These are phyloP conservation scores for Botrytis pseudocinerea DNA, from an alignment of 2,329 filamentous ascomycete genomes.

Conservation along the genomic window DNA sequence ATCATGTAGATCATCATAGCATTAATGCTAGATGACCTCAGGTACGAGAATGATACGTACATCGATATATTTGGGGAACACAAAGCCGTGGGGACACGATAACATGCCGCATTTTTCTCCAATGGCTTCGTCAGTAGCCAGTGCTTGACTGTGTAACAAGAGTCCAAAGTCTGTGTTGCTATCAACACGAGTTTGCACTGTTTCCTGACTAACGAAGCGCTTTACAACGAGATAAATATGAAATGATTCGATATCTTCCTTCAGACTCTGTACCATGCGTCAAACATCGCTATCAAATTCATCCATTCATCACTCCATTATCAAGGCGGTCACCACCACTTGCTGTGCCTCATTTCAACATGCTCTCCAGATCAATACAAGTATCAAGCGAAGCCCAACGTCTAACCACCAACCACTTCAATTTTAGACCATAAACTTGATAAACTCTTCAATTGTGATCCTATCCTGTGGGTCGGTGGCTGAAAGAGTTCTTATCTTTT, in stretches of 20 bases:
- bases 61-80: not conserved
- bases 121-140: not conserved
- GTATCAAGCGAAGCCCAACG: not conserved
- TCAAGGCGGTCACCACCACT: not conserved
- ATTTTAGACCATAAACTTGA: not conserved
- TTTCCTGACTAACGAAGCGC: not conserved
- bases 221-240: not conserved
- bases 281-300: not conserved
- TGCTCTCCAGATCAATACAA: not conserved
- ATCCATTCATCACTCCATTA: not conserved
- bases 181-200: not conserved
- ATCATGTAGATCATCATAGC: constrained; percentile 7
- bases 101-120: not conserved
- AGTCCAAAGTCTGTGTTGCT: not conserved
- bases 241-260: not conserved
- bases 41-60: not conserved
- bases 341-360: constrained; percentile 7
- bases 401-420: constrained; percentile 8
- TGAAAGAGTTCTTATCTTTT: constrained; percentile 22
- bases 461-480: constrained; percentile 15
- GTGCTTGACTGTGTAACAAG: not conserved
- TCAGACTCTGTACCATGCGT: not conserved
- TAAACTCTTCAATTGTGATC: not conserved
- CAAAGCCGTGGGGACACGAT: not conserved
- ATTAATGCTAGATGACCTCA: not conserved